phyloP scores from a whole-genome alignment of 2,329 filamentous ascomycete species.

The Phaeosphaeriaceae sp. region DNA sequence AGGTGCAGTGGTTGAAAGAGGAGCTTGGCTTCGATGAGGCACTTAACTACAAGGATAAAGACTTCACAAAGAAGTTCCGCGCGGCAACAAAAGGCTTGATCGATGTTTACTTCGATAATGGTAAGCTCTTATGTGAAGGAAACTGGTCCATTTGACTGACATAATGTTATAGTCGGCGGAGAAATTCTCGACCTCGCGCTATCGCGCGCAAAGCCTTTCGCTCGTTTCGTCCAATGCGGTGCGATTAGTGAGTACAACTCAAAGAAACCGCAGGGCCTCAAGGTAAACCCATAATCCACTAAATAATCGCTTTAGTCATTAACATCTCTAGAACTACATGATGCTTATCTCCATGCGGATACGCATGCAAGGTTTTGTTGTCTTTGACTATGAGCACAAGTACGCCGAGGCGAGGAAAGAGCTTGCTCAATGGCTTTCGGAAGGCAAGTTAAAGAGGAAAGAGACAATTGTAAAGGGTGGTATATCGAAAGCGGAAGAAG shows the following conservation, averaged over 20 bases:
- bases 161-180: slow-evolving; percentile 51
- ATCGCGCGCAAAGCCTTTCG: slow-evolving; percentile 49
- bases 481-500: slow-evolving; percentile 66
- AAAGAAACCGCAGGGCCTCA: slow-evolving; percentile 59
- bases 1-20: slow-evolving; percentile 62
- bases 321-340: slow-evolving; percentile 48
- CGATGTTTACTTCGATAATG: slow-evolving; percentile 60
- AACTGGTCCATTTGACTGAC: slow-evolving; percentile 5
- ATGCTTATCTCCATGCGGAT: slow-evolving; percentile 54
- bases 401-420: slow-evolving; percentile 65
- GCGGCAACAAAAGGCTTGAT: slow-evolving; percentile 57
- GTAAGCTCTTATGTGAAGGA: slow-evolving; percentile 8
- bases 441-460: slow-evolving; percentile 73
- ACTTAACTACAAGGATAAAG: slow-evolving; percentile 61
- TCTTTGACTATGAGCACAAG: slow-evolving; percentile 69
- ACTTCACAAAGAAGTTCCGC: slow-evolving; percentile 57
- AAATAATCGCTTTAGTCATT: slow-evolving; percentile 1
- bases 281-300: slow-evolving; percentile 19
- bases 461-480: slow-evolving; percentile 76
- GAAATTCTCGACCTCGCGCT: slow-evolving; percentile 57
- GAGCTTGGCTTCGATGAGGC: slow-evolving; percentile 61
- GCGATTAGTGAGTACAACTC: slow-evolving; percentile 55
- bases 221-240: slow-evolving; percentile 54
- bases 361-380: slow-evolving; percentile 65
- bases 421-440: slow-evolving; percentile 69